Conservation (phyloP, 2,329 filamentous ascomycete species). For the Alternaria viburni region DNA sequence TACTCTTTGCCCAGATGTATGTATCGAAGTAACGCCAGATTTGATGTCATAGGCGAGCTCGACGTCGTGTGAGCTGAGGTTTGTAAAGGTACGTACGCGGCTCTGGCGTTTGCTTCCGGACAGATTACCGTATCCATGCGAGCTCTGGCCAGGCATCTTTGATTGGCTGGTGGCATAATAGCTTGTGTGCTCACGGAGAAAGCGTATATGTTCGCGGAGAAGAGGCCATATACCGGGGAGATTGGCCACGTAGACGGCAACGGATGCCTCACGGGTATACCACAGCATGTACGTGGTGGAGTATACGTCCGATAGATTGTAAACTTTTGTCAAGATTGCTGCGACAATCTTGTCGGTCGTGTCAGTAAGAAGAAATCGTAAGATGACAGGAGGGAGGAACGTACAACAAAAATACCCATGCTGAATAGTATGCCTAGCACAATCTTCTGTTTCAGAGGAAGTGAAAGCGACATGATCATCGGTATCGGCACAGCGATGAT, state of each 20-base stretch:
- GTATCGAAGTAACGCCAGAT: slow-evolving; percentile 10
- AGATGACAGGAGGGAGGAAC: slow-evolving; percentile 1
- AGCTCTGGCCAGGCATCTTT: slow-evolving; percentile 25
- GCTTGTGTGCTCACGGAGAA: slow-evolving; percentile 34
- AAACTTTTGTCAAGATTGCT: slow-evolving; percentile 57
- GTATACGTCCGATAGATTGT: slow-evolving; percentile 54
- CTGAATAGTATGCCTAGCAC: slow-evolving; percentile 60
- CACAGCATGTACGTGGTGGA: slow-evolving; percentile 53
- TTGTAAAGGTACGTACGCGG: slow-evolving; percentile 7
- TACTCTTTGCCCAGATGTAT: slow-evolving; percentile 8
- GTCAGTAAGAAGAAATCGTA: slow-evolving; percentile 1
- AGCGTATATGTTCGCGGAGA: slow-evolving; percentile 52
- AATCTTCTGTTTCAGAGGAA: slow-evolving; percentile 60
- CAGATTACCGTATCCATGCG: slow-evolving; percentile 23
- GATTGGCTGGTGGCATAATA: slow-evolving; percentile 19
- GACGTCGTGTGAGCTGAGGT: slow-evolving; percentile 27
- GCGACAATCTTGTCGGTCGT: slow-evolving; percentile 42
- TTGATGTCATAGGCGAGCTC: slow-evolving; percentile 24
- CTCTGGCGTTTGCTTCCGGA: slow-evolving; percentile 16
- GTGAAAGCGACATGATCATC: slow-evolving; percentile 57
- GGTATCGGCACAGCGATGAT: slow-evolving; percentile 66
- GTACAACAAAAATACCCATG: slow-evolving; percentile 59
- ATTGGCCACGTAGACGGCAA: slow-evolving; percentile 61
- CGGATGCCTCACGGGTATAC: slow-evolving; percentile 62
- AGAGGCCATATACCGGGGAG: slow-evolving; percentile 62